Evolutionary conservation across 176 grass and related monocot species (phyloP).

Genomic region (Areca catechu): DNA sequence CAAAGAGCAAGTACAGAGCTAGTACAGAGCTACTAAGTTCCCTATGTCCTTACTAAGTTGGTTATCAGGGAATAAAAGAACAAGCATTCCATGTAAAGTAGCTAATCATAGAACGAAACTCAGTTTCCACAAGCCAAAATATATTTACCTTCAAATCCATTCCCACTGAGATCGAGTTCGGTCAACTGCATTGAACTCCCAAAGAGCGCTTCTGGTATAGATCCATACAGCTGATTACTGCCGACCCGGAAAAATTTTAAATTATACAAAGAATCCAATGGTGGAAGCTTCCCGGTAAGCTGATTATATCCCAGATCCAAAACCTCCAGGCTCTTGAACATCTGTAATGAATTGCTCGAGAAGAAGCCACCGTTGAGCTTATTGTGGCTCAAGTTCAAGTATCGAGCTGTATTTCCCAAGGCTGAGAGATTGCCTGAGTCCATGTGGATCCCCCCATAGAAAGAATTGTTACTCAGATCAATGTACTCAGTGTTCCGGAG

Average conservation of each 20-base stretch:
- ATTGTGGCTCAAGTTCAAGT: slow-evolving; percentile 94
- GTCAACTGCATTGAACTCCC: slow-evolving; percentile 57
- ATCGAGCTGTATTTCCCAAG: slow-evolving; percentile 77
- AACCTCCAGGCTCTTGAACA: slow-evolving; percentile 79
- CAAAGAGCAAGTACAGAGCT: too few relatives aligned
- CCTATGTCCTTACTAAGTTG: too few relatives aligned
- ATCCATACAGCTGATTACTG: slow-evolving; percentile 50
- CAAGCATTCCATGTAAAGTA: too few relatives aligned
- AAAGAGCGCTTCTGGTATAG: slow-evolving; percentile 55
- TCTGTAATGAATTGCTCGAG: slow-evolving; percentile 35
- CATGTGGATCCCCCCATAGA: slow-evolving; percentile 50
- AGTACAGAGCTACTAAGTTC: too few relatives aligned
- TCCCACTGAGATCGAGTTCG: slow-evolving; percentile 85
- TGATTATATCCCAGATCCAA: slow-evolving; percentile 81
- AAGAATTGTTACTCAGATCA: slow-evolving; percentile 79
- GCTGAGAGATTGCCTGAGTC: slow-evolving; percentile 31
- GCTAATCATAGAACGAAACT: too few relatives aligned
- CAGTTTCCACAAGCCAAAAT: too few relatives aligned
- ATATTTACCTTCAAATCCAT: slow-evolving; percentile 75
- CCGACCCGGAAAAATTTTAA: slow-evolving; percentile 53
- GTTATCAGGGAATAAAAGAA: too few relatives aligned
- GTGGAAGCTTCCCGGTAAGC: slow-evolving; percentile 50
- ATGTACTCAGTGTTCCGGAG: slow-evolving; percentile 69
- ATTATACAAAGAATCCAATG: slow-evolving; percentile 57
- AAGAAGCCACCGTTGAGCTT: slow-evolving; percentile 59